Percentiles rank a stretch among this genome's conserved stretches.
Conservation (phyloP, 768 basidiomycete genomes). For the Suillus placidus region DNA sequence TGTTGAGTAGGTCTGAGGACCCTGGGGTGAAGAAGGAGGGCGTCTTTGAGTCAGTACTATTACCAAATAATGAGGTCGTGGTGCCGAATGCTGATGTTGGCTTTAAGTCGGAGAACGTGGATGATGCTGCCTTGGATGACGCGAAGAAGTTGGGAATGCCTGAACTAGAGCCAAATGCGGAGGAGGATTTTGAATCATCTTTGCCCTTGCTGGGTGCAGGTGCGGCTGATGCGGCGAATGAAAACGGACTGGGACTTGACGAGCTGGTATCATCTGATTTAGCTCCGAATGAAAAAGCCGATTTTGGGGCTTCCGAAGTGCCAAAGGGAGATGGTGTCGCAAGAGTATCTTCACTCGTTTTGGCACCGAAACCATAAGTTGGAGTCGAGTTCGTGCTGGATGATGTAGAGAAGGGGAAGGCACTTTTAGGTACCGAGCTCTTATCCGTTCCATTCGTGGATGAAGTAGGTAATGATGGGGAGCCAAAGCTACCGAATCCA, state of each 20-base stretch:
- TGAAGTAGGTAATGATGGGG: constrained; percentile 19
- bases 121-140: constrained; percentile 17
- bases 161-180: constrained; percentile 20
- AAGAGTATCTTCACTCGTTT: constrained; percentile 19
- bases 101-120: constrained; percentile 26
- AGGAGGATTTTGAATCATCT: constrained; percentile 12
- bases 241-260: constrained; percentile 23
- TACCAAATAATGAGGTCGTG: constrained; percentile 28
- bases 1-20: constrained; percentile 11
- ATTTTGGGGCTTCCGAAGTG: constrained; percentile 28
- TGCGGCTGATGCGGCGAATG: constrained; percentile 17
- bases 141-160: constrained; percentile 28
- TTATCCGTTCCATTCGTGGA: constrained; percentile 18
- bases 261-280: constrained; percentile 12
- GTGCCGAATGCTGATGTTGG: constrained; percentile 29
- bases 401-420: constrained; percentile 17
- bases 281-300: constrained; percentile 30
- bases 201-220: constrained; percentile 11
- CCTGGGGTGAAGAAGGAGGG: constrained; percentile 15
- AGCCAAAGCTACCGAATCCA: constrained; percentile 39
- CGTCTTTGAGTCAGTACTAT: constrained; percentile 20
- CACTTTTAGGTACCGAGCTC: constrained; percentile 30
- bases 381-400: constrained; percentile 9
- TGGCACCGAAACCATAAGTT: constrained; percentile 23
- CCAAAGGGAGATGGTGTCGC: constrained; percentile 18